Percentiles rank a stretch among this genome's conserved stretches.
Conservation (phyloP, 1,139 yeast species). For the Arxiozyma bovina region DNA sequence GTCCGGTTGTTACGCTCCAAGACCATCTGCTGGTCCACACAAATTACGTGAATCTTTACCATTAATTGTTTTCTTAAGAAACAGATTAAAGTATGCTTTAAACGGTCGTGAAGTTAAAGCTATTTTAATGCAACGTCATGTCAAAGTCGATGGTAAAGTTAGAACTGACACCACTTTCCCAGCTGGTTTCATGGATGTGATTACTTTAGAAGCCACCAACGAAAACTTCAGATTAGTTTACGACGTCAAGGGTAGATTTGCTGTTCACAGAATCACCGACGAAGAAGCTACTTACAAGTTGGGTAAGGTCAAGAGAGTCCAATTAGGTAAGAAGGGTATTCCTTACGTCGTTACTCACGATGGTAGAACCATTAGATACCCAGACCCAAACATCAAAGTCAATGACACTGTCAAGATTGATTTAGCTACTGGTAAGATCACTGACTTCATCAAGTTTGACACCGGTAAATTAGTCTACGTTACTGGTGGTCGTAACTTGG, state of each 20-base stretch:
- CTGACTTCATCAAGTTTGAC: conserved; percentile 88
- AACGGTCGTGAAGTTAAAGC: conserved; percentile 99
- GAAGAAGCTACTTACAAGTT: conserved; percentile 98
- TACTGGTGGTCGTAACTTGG: conserved; percentile 99
- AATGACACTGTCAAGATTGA: conserved; percentile 97
- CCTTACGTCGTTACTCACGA: conserved; percentile 99
- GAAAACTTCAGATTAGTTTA: conserved; percentile 98
- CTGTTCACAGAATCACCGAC: conserved; percentile 98
- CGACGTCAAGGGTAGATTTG: conserved; percentile 98
- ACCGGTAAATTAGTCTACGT: conserved; percentile 94
- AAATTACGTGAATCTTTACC: conserved; percentile 98
- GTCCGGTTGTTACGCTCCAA: conserved; percentile 99
- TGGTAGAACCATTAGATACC: conserved; percentile 99
- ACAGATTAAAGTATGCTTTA: conserved; percentile 98
- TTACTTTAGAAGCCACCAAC: conserved; percentile 93
- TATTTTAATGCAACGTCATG: conserved; percentile 98
- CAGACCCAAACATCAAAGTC: conserved; percentile 92
- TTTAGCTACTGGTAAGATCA: conserved; percentile 89
- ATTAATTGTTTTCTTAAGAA: conserved; percentile 94
- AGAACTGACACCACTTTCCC: conserved; percentile 99
- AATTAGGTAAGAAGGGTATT: conserved; percentile 95
- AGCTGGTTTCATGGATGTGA: conserved; percentile 99
- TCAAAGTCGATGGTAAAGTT: conserved; percentile 97
- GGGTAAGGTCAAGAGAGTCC: conserved; percentile 95
- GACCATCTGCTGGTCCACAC: conserved; percentile 99